Evolutionary conservation across 2,329 filamentous ascomycete species (phyloP), one percentile per base, ranked within the genome.

Genomic region (Neopestalotiopsis sp.): DNA sequence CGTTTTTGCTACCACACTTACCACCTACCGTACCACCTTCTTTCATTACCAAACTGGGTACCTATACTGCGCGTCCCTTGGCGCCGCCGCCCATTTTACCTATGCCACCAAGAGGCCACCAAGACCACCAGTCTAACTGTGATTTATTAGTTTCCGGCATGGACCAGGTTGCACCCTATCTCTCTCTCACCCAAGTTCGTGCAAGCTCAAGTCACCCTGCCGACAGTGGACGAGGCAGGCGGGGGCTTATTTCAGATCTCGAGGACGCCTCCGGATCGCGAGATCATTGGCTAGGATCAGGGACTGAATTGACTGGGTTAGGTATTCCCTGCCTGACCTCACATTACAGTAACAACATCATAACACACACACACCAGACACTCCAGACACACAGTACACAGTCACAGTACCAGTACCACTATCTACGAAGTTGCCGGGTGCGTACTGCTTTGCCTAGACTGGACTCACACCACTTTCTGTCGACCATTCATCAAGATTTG

Each of bases 201-300:
- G 5, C 6, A 17, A 7, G 20, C 17, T 53, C 45, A 9, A 7
- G 10, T 38, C n/a, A 53, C 45, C 45, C 45, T 53, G 45, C 17
- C 45, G 45, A 53, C 45, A 53, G 14, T 53, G 17, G 45, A 17
- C 14, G 7, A 53, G 45, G 42, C 14, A 49, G 45, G 45, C 17
- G 45, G 45, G 20, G 45, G 45, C n/a, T 53, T 53, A 53, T 53
- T 53, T 53, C 45, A 53, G 45, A 53, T 53, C 45, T 53, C 20
- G 45, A 53, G 17, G 17, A 53, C 17, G 45, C 45, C 45, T 53
- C 45, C 45, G 45, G 45, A 53, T 53, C 45, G 45, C 45, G 45
- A 53, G 45, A 53, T 53, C 45, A 53, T 24, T 53, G 45, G 45
- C 45, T 53, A 20, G 45, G 45, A 53, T 53, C 45, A 53, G 9